These are phyloP conservation scores for Trypanosoma rangeli DNA, from an alignment of 208 protist species.

Conservation along the genomic window DNA sequence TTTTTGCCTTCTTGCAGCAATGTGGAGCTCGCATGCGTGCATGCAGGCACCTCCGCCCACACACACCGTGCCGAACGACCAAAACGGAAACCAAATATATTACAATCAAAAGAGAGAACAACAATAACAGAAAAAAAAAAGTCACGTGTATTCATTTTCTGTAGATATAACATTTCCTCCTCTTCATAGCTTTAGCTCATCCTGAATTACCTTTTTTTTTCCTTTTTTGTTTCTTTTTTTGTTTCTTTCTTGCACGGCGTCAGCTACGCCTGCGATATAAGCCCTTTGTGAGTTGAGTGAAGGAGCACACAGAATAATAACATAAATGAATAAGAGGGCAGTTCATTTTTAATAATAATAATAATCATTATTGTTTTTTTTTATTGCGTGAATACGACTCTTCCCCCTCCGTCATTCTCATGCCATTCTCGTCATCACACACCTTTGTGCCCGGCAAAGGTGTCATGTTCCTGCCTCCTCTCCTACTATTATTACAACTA, in stretches of 20 bases:
- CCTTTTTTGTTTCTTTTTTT: constrained; percentile 4
- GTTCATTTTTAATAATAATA: too few species aligned
- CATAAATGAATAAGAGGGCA: too few species aligned
- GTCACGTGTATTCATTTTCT: neutral
- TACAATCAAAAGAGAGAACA: constrained; percentile 17
- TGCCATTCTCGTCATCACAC: neutral
- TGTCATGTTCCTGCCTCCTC: neutral
- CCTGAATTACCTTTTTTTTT: neutral
- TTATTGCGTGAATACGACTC: neutral
- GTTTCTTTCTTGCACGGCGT: neutral
- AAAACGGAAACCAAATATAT: constrained; percentile 8
- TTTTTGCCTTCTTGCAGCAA: neutral
- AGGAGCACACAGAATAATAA: too few species aligned
- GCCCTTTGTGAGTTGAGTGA: too few species aligned
- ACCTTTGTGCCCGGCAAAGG: neutral
- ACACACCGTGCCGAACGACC: neutral
- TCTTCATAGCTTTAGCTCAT: neutral
- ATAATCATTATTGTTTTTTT: too few species aligned
- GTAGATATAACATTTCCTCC: neutral
- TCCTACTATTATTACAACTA: constrained; percentile 2
- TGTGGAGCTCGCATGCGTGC: too few species aligned
- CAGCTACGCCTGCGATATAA: too few species aligned
- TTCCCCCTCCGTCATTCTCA: neutral
- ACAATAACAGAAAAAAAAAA: constrained; percentile 1
- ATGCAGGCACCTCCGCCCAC: too few species aligned